Conservation (phyloP, 139 green algal species). For the Chlamydomonas eustigma region DNA sequence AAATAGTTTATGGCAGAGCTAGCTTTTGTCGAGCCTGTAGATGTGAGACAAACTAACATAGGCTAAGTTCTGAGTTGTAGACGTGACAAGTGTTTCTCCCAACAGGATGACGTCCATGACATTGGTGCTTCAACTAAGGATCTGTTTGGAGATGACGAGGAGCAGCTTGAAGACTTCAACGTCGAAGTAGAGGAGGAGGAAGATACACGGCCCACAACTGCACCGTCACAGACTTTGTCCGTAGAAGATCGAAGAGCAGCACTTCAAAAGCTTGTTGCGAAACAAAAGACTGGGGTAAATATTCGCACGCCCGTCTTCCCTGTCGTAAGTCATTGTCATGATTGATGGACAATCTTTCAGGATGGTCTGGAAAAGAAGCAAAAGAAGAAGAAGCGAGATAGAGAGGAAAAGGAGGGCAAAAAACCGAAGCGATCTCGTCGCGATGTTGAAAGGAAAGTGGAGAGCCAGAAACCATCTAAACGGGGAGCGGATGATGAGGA, state of each 20-base stretch:
- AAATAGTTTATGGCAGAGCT: constrained; percentile 4
- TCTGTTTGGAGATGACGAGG: constrained; percentile 21
- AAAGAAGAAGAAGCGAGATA: constrained; percentile 15
- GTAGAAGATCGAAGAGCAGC: constrained; percentile 7
- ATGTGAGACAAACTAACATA: neutral
- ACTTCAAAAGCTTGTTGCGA: constrained; percentile 5
- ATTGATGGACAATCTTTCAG: neutral
- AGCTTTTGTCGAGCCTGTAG: constrained; percentile 7
- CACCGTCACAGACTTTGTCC: neutral
- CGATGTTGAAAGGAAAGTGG: neutral
- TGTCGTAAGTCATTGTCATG: neutral
- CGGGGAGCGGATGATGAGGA: neutral
- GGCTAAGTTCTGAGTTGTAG: neutral
- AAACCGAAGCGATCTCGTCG: neutral
- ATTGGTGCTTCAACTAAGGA: neutral
- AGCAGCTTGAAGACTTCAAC: neutral
- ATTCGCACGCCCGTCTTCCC: neutral
- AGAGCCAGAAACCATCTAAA: neutral
- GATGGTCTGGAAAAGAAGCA: constrained; percentile 1
- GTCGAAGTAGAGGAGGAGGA: neutral
- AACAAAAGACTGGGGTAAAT: constrained; percentile 16
- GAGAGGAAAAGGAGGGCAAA: constrained; percentile 3
- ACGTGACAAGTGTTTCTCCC: neutral
- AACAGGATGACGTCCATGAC: neutral
- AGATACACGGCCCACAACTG: neutral